A percentile compares a stretch with the other conserved stretches of the same genome.
Evolutionary conservation across 495 filamentous ascomycete species (phyloP).

Genomic region (Trichoderma asperelloides): DNA sequence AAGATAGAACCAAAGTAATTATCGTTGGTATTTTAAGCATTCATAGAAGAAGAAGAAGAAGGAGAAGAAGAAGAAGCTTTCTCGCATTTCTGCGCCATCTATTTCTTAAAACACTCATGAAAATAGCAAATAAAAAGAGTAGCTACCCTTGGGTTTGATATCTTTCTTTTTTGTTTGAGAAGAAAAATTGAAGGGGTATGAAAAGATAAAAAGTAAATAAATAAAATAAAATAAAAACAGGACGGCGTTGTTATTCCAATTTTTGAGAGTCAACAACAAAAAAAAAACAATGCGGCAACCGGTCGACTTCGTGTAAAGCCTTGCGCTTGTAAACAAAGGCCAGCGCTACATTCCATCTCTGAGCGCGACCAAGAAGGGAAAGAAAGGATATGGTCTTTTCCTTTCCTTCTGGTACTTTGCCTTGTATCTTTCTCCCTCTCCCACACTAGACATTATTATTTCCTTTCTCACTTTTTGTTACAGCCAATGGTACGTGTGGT

Average conservation of each 20-base stretch:
- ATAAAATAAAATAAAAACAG: background rate
- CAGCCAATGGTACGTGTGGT: background rate
- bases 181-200: background rate
- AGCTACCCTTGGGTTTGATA: background rate
- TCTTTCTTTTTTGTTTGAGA: background rate
- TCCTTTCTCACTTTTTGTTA: background rate
- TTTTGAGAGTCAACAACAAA: background rate
- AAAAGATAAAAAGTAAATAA: background rate
- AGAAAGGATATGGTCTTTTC: background rate
- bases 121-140: background rate
- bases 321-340: background rate
- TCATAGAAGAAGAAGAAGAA: too few species aligned
- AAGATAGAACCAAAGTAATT: too few species aligned
- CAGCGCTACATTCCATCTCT: background rate
- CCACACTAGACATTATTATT: background rate
- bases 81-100: too few species aligned
- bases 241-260: background rate
- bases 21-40: too few species aligned
- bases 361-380: background rate
- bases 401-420: background rate
- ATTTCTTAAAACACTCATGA: too few species aligned
- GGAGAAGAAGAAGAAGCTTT: too few species aligned
- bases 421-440: background rate
- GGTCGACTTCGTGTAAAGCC: background rate
- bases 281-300: background rate